Evolutionary conservation across 176 grass and related monocot genomes (phyloP), one percentile per base, ranked within the genome.

Genomic region (Puya raimondii): DNA sequence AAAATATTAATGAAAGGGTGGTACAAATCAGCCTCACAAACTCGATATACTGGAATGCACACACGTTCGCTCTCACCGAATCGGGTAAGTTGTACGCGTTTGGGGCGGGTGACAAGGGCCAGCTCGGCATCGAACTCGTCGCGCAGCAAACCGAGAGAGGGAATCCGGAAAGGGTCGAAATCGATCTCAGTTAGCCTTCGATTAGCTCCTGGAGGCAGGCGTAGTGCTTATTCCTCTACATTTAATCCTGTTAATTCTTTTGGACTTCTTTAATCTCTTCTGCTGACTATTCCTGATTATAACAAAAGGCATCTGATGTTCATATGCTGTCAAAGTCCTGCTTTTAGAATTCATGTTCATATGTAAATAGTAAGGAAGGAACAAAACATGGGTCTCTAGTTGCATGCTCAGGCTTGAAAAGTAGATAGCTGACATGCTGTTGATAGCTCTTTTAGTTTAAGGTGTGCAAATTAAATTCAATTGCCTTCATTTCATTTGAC

Each of bases 31-130:
- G 91, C 70, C 87, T 91, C 48, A 91, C 83, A 21, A 91, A 96
- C 64, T 96, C 91, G 2, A 88, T 91, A 73, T 91, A 96, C 56
- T 91, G 88, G 88, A 96, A 96, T 66, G 91, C 88, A 13, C 91
- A 96, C 79, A 96, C 91, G 73, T 91, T 96, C 49, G 91, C 91
- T 70, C 75, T 96, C 16, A 91, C 88, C 42, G 83, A 96, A 70
- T 86, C 88, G 11, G 91, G 88, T 12, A 91, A 75, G 65, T 64
- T 96, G 50, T 96, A 86, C 9, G 85, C 88, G n/a, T 88, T 96
- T 48, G 91, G 85, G 49, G 66, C 88, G 4, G 91, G 88, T 15
- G 91, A 96, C 70, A 96, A 91, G 77, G 91, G 88, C 4, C 91
- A 91, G 72, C 83, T 96, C 64, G 91, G 91, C 16, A 73, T 72